Conservation (phyloP, 768 basidiomycete genomes). For the Kockovaella imperatae region DNA sequence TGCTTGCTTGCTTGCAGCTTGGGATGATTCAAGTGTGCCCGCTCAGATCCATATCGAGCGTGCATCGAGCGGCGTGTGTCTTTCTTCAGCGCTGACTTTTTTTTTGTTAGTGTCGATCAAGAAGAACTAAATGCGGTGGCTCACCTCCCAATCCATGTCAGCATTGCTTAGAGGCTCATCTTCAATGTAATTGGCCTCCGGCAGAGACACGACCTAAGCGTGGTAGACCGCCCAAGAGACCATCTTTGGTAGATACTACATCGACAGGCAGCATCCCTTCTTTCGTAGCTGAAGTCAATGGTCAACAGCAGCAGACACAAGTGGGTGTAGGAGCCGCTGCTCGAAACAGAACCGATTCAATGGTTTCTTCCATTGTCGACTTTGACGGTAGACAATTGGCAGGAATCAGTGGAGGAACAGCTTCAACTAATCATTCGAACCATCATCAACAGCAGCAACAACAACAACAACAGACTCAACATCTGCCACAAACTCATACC, state of each 20-base stretch:
- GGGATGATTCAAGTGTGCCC: too few relatives aligned
- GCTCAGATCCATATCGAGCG: too few relatives aligned
- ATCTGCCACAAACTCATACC: neutral
- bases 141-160: neutral
- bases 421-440: too few relatives aligned
- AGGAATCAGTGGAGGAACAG: too few relatives aligned
- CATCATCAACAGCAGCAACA: too few relatives aligned
- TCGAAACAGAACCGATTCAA: too few relatives aligned
- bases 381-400: too few relatives aligned
- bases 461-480: neutral
- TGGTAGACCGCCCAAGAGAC: neutral
- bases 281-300: neutral
- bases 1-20: too few relatives aligned
- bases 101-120: neutral
- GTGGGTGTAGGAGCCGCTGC: too few relatives aligned
- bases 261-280: neutral
- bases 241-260: neutral
- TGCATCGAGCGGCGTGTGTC: too few relatives aligned
- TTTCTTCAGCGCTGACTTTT: neutral
- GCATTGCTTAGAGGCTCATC: neutral
- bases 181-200: neutral
- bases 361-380: conserved; percentile 15
- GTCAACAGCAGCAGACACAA: too few relatives aligned
- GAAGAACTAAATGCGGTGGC: neutral
- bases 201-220: neutral